Percentiles rank a stretch among this genome's conserved stretches.
Conservation (phyloP, 2,329 filamentous ascomycete species). For the Nannizziopsis arthrosporioides region DNA sequence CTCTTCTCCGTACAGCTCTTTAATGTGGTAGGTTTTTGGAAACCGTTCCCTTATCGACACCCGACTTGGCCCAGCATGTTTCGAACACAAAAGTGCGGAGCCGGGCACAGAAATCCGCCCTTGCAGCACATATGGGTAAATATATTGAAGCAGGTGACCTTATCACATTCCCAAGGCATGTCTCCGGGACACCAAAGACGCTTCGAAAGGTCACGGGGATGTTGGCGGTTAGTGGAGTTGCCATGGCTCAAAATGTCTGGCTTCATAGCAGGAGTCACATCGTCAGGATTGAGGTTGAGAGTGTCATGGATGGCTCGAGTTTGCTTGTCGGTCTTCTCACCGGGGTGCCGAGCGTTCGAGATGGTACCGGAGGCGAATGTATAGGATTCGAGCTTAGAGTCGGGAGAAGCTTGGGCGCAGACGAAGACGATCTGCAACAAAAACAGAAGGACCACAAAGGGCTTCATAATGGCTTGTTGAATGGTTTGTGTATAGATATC, state of each 20-base stretch:
- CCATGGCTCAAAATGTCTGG: neutral
- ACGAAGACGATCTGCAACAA: slow-evolving; percentile 3
- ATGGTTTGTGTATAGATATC: neutral
- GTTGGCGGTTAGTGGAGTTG: neutral
- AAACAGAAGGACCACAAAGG: neutral
- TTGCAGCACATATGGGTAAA: slow-evolving; percentile 13
- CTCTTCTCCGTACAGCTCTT: no score
- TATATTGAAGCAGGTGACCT: slow-evolving; percentile 12
- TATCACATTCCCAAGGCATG: slow-evolving; percentile 11
- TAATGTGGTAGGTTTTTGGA: neutral
- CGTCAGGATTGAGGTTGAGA: slow-evolving; percentile 9
- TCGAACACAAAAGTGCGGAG: slow-evolving; percentile 6
- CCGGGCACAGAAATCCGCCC: slow-evolving; percentile 10
- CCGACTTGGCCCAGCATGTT: slow-evolving; percentile 1
- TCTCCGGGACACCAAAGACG: neutral
- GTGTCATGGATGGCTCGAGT: neutral
- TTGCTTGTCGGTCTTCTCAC: neutral
- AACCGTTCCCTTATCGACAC: neutral
- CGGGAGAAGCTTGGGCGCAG: slow-evolving; percentile 6
- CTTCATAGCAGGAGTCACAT: slow-evolving; percentile 7
- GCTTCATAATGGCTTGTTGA: slow-evolving; percentile 9
- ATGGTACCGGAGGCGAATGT: slow-evolving; percentile 10
- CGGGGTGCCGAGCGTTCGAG: slow-evolving; percentile 9
- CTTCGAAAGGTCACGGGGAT: slow-evolving; percentile 1
- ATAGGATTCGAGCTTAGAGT: slow-evolving; percentile 8